Conservation (phyloP, 495 filamentous ascomycete species). For the Penicillium soppii region DNA sequence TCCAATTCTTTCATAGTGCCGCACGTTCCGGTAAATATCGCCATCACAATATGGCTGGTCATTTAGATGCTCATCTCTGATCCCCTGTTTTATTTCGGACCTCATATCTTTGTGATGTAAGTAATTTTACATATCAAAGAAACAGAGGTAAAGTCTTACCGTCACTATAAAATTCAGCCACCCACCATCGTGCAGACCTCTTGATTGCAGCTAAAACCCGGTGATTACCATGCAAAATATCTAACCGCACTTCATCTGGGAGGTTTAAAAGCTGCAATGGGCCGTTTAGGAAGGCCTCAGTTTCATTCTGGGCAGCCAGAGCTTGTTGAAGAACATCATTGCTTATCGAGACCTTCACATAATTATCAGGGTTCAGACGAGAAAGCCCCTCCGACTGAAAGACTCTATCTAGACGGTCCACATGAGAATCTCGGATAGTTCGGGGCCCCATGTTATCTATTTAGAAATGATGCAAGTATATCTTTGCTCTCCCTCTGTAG, state of each 20-base stretch:
- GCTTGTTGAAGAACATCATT: slow-evolving; percentile 1
- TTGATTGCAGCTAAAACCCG: too few relatives aligned
- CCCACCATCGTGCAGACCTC: slow-evolving; percentile 2
- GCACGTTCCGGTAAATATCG: slow-evolving; percentile 11
- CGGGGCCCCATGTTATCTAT: background rate
- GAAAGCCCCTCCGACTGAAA: slow-evolving; percentile 4
- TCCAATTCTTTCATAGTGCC: slow-evolving; percentile 5
- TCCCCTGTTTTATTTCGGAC: background rate
- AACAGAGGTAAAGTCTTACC: slow-evolving; percentile 1
- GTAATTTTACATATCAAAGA: background rate
- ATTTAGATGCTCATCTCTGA: slow-evolving; percentile 10
- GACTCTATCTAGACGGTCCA: background rate
- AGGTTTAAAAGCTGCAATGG: background rate
- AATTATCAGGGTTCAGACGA: slow-evolving; percentile 6
- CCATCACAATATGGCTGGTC: slow-evolving; percentile 9
- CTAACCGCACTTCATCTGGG: background rate
- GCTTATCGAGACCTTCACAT: background rate
- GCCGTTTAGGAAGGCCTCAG: background rate
- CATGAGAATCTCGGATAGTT: background rate
- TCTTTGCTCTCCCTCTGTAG: background rate
- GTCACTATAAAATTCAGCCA: slow-evolving; percentile 1
- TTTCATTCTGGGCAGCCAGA: background rate
- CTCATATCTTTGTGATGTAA: background rate
- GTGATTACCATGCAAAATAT: too few relatives aligned
- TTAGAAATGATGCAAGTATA: background rate